Base-by-base conservation (phyloP, 805 yeast genomes). In the Yamadazyma paraphyllophila region DNA sequence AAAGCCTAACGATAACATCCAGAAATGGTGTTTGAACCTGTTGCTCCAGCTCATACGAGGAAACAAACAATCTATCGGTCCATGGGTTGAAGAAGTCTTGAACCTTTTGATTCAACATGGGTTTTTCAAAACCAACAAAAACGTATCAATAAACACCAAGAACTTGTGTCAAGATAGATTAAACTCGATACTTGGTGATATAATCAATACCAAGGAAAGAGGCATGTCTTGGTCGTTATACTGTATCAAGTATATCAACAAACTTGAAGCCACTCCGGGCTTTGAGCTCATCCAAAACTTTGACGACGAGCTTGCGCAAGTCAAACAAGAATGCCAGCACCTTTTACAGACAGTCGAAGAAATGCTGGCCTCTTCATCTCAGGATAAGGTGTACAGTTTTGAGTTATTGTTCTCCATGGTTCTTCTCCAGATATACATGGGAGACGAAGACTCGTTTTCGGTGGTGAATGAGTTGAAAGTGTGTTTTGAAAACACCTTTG, bases 341-440 rank as follows among this genome's bases (percentile, higher is more conserved):
- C 43, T 46, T 32, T 66, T 89, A 39, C 47, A 50, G 8, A 45
- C 57, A 1, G 63, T 69, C 25, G 62, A 59, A 14, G 45, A 57
- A 5, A 43, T 49, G 43, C 43, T 44, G 13, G 44, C 51, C 9
- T 66, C 41, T 59, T 12, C 17, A 10, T 20, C 42, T 10, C 39
- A 27, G 4, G 63, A 73, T 47, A 77, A 80, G 53, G 60, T 83
- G 50, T 67, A 69, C 47, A 85, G 89, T 36, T 84, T 92, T 57
- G 95, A 89, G 62, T 67, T 88, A 31, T 68, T 92, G 37, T 78
- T 87, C 46, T 84, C 96, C 0, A 80, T 87, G 77, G 83, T 84
- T 3, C 63, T 90, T 16, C 59, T 92, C 11, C 96, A 89, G 61
- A 71, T 91, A 29, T 90, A 83, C 58, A 69, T 82, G 44, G 95